Percentiles rank a stretch among this genome's conserved stretches.
These are phyloP conservation scores for Xylariomycetidae sp. DNA, from an alignment of 2,329 filamentous ascomycete species.

Conservation along the genomic window DNA sequence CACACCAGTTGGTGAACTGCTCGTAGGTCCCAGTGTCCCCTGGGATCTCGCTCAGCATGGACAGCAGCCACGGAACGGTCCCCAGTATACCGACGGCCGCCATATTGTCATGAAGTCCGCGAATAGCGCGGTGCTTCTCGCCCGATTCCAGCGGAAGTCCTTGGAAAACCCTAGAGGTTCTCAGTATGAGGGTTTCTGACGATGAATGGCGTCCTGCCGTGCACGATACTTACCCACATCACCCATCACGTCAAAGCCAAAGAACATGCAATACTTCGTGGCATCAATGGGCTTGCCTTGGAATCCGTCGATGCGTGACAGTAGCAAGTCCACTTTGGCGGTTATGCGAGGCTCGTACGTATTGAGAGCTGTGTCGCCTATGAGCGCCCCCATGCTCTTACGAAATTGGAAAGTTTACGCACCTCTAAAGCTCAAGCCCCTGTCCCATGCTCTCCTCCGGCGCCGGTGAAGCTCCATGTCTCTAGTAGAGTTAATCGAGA, in stretches of 20 bases:
- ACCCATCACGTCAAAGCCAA: slow-evolving; percentile 23
- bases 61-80: slow-evolving; percentile 31
- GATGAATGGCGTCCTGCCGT: too few relatives aligned
- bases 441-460: background rate
- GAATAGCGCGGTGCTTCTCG: slow-evolving; percentile 26
- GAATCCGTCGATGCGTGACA: slow-evolving; percentile 10
- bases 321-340: slow-evolving; percentile 11
- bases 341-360: slow-evolving; percentile 18
- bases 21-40: slow-evolving; percentile 21
- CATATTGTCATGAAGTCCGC: slow-evolving; percentile 31
- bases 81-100: slow-evolving; percentile 25
- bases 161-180: slow-evolving; percentile 22
- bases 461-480: background rate
- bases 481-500: background rate
- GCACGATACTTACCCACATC: slow-evolving; percentile 7
- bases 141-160: slow-evolving; percentile 14
- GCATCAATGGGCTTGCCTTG: slow-evolving; percentile 11
- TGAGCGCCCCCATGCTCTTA: too few relatives aligned
- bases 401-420: too few relatives aligned
- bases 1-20: slow-evolving; percentile 26
- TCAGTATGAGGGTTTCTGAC: too few relatives aligned
- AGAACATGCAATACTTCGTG: slow-evolving; percentile 17
- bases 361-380: slow-evolving; percentile 17
- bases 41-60: slow-evolving; percentile 26
- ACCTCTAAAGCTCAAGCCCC: slow-evolving; percentile 1